phyloP scores from a whole-genome alignment of 139 green algal genomes.

The Klebsormidium nitens region DNA sequence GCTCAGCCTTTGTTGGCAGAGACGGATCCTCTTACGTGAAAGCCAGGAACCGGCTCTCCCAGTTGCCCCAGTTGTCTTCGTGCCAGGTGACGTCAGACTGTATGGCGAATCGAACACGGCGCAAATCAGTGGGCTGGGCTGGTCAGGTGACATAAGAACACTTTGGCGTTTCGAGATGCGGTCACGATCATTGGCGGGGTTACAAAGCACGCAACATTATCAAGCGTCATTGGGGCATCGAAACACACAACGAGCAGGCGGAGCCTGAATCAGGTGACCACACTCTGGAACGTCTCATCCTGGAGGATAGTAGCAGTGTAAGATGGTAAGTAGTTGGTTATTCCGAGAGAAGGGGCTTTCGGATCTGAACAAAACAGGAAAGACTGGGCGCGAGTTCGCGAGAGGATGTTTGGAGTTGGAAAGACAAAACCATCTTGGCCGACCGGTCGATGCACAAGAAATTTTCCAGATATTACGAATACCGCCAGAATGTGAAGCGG shows the following conservation, averaged over 20 bases:
- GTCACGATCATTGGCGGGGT: not conserved
- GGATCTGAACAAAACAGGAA: no score
- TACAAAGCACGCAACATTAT: not conserved
- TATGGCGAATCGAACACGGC: not conserved
- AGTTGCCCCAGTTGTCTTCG: constrained; percentile 89
- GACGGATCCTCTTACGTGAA: constrained; percentile 81
- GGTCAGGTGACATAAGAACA: not conserved
- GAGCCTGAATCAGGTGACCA: not conserved
- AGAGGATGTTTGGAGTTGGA: no score
- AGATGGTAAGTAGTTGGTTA: no score
- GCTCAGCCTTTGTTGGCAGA: no score
- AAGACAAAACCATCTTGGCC: no score
- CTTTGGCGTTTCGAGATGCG: not conserved
- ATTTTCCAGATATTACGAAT: no score
- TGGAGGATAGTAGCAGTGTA: no score
- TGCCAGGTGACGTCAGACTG: constrained; percentile 91
- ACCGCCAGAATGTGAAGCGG: no score
- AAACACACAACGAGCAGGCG: not conserved
- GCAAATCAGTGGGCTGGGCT: not conserved
- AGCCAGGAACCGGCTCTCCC: constrained; percentile 84
- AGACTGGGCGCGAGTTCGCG: no score
- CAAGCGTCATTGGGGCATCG: not conserved
- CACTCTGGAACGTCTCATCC: not conserved
- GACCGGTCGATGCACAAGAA: no score
- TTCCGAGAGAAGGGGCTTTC: no score